phyloP scores from a whole-genome alignment of 1,284 basidiomycete species.

The Naganishia sp. region DNA sequence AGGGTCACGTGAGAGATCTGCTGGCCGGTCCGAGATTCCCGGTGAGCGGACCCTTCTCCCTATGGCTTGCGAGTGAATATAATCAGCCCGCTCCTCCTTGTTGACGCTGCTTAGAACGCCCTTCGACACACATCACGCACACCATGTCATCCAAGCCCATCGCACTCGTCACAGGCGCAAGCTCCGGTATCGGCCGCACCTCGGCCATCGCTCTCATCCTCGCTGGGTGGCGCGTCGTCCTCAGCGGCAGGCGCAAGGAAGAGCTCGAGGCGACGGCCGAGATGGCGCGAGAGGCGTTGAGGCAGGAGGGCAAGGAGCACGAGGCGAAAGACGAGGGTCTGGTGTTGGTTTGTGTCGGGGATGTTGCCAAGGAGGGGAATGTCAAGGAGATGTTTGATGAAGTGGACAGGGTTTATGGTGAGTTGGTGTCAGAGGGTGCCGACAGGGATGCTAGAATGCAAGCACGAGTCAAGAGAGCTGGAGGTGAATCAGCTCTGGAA shows the following conservation, averaged over 20 bases:
- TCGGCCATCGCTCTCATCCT: slow-evolving; percentile 60
- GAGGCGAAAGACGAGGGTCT: slow-evolving; percentile 34
- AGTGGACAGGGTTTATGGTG: slow-evolving; percentile 64
- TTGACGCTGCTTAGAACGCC: not conserved
- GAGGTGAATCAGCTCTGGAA: too few species aligned
- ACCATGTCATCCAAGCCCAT: slow-evolving; percentile 34
- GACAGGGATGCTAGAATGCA: too few species aligned
- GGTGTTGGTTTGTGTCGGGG: slow-evolving; percentile 62
- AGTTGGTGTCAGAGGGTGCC: not conserved
- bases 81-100: not conserved
- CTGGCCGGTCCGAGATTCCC: not conserved
- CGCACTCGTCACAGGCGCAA: slow-evolving; percentile 52
- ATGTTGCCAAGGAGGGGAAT: slow-evolving; percentile 64
- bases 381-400: slow-evolving; percentile 64
- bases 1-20: not conserved
- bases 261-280: slow-evolving; percentile 64
- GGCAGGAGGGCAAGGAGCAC: slow-evolving; percentile 12
- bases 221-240: slow-evolving; percentile 63
- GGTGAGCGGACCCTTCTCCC: not conserved
- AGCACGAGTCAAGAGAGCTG: too few species aligned
- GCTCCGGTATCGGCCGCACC: slow-evolving; percentile 58
- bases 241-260: slow-evolving; percentile 62
- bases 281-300: slow-evolving; percentile 52
- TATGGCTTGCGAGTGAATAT: not conserved
- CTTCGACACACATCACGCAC: not conserved